A percentile compares a stretch with the other conserved stretches of the same genome.
Evolutionary conservation across 805 yeast species (phyloP).

Genomic region (Kluyveromyces dobzhanskii): DNA sequence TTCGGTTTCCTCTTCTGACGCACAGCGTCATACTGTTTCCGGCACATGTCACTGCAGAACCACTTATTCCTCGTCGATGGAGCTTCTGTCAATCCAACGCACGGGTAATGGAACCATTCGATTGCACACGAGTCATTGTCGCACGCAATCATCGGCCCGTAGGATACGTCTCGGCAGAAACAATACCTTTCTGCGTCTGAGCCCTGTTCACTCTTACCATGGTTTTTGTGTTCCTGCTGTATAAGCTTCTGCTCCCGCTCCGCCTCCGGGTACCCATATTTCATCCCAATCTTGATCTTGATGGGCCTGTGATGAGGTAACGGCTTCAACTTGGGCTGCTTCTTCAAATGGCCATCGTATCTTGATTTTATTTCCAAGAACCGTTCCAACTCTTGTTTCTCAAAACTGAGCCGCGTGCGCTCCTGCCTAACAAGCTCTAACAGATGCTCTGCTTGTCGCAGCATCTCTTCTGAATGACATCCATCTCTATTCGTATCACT

Average conservation of each 20-base stretch:
- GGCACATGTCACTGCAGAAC: slow-evolving; percentile 52
- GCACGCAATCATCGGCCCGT: slow-evolving; percentile 87
- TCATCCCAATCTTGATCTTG: slow-evolving; percentile 11
- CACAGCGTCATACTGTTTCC: slow-evolving; percentile 4
- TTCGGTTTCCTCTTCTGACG: no score
- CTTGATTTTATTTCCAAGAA: neutral
- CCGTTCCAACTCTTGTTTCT: slow-evolving; percentile 15
- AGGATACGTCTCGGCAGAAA: slow-evolving; percentile 37
- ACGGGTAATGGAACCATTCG: slow-evolving; percentile 77
- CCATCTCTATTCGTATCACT: slow-evolving; percentile 8
- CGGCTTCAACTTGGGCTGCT: slow-evolving; percentile 8
- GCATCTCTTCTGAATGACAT: slow-evolving; percentile 8
- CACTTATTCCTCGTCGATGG: slow-evolving; percentile 53
- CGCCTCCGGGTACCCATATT: slow-evolving; percentile 6
- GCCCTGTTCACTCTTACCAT: neutral
- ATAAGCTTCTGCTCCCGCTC: slow-evolving; percentile 4
- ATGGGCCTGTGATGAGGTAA: slow-evolving; percentile 5
- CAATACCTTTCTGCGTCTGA: slow-evolving; percentile 31
- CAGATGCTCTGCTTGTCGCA: slow-evolving; percentile 18
- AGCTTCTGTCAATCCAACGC: slow-evolving; percentile 58
- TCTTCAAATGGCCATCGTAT: slow-evolving; percentile 3
- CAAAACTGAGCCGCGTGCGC: slow-evolving; percentile 12
- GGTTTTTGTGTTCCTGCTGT: slow-evolving; percentile 3
- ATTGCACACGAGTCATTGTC: slow-evolving; percentile 65
- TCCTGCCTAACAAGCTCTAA: slow-evolving; percentile 21